phyloP scores from a whole-genome alignment of 2,329 filamentous ascomycete genomes.

The Leptographium procerum region DNA sequence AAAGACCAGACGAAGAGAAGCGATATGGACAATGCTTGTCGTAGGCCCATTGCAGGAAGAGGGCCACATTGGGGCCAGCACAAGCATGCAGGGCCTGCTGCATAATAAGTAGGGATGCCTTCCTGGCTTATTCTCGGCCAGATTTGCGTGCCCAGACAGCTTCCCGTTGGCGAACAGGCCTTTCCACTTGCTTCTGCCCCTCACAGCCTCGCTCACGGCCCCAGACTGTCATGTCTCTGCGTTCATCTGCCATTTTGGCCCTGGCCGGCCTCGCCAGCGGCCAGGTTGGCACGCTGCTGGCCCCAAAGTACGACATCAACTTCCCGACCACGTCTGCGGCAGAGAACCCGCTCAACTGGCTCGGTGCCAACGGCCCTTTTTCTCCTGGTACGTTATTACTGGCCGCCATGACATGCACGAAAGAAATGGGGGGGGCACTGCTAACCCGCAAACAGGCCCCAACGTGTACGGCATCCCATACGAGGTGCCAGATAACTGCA shows the following conservation, averaged over 20 bases:
- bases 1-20: neutral
- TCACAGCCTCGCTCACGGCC: neutral
- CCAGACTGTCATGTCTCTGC: neutral
- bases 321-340: slow-evolving; percentile 15
- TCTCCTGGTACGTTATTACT: slow-evolving; percentile 19
- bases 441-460: slow-evolving; percentile 26
- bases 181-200: neutral
- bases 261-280: slow-evolving; percentile 15
- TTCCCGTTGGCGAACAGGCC: neutral
- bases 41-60: neutral
- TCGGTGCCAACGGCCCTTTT: slow-evolving; percentile 43
- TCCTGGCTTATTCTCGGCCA: neutral
- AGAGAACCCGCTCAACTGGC: slow-evolving; percentile 28
- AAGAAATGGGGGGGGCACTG: neutral
- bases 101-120: neutral
- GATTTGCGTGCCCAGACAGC: neutral
- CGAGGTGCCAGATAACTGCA: slow-evolving; percentile 42
- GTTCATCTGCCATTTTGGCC: slow-evolving; percentile 6
- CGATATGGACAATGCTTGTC: neutral
- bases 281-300: slow-evolving; percentile 8
- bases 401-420: neutral
- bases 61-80: neutral
- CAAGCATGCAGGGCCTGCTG: neutral
- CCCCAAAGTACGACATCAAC: slow-evolving; percentile 11
- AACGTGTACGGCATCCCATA: slow-evolving; percentile 44